These are phyloP conservation scores for Nitzschia sp. DNA, from an alignment of 108 stramenopile species.

Conservation along the genomic window DNA sequence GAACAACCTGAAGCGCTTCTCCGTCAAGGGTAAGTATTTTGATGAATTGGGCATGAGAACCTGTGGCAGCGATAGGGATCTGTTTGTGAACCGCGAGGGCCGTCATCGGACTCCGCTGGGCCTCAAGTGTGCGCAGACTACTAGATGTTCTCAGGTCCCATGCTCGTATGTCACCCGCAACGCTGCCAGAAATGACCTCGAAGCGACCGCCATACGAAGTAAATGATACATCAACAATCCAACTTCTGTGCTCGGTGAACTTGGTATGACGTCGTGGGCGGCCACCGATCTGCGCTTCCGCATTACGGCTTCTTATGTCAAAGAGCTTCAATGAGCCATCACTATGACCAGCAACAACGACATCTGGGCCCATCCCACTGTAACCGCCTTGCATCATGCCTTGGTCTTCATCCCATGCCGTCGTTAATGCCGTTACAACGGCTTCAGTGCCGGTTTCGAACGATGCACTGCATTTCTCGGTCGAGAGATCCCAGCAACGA, in stretches of 20 bases:
- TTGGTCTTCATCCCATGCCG: slow-evolving; percentile 65
- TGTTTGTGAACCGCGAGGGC: slow-evolving; percentile 88
- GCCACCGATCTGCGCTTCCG: slow-evolving; percentile 14
- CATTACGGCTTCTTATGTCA: slow-evolving; percentile 68
- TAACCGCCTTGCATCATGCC: slow-evolving; percentile 34
- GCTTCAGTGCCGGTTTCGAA: slow-evolving; percentile 64
- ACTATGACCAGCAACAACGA: slow-evolving; percentile 86
- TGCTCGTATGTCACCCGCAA: slow-evolving; percentile 84
- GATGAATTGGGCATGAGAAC: slow-evolving; percentile 94
- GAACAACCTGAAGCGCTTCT: slow-evolving; percentile 83
- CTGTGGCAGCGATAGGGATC: slow-evolving; percentile 89
- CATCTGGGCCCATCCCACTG: slow-evolving; percentile 62
- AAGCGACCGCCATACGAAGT: slow-evolving; percentile 58
- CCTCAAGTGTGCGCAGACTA: slow-evolving; percentile 67
- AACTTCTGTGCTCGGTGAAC: slow-evolving; percentile 72
- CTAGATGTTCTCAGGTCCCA: slow-evolving; percentile 90
- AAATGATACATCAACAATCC: slow-evolving; percentile 86
- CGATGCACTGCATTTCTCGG: slow-evolving; percentile 61
- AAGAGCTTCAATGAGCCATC: slow-evolving; percentile 87
- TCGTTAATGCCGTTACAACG: slow-evolving; percentile 82
- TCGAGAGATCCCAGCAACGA: slow-evolving; percentile 89
- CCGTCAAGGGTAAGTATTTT: slow-evolving; percentile 89
- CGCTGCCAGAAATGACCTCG: slow-evolving; percentile 85
- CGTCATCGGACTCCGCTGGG: slow-evolving; percentile 91
- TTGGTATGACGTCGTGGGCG: slow-evolving; percentile 24